Percentiles rank a stretch among this genome's conserved stretches.
Conservation (phyloP, 2,329 filamentous ascomycete genomes). For the Trichophyton verrucosum region DNA sequence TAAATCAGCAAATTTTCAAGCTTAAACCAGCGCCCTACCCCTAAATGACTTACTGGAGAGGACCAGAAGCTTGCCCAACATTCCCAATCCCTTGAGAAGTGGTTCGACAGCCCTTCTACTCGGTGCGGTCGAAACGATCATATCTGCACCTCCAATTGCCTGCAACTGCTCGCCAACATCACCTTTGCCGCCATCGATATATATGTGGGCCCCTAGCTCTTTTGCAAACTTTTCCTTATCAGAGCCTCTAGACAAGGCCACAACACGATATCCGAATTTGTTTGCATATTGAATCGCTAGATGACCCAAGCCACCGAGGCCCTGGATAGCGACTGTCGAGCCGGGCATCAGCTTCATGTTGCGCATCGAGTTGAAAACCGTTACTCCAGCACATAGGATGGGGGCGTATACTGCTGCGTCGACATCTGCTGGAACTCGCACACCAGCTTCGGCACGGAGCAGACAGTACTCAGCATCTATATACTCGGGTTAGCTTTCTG, state of each 20-base stretch:
- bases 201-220: constrained; percentile 45
- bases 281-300: constrained; percentile 78
- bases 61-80: constrained; percentile 27
- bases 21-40: neutral
- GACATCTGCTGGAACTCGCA: constrained; percentile 36
- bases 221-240: constrained; percentile 43
- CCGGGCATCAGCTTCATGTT: constrained; percentile 37
- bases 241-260: constrained; percentile 38
- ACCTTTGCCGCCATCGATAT: constrained; percentile 36
- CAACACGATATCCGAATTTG: constrained; percentile 65
- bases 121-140: constrained; percentile 30
- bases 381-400: constrained; percentile 41
- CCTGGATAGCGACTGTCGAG: constrained; percentile 39
- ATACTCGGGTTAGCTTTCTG: neutral
- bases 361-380: constrained; percentile 39
- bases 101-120: constrained; percentile 23
- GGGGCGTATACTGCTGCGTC: constrained; percentile 36
- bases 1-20: neutral
- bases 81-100: constrained; percentile 25
- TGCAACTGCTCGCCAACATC: constrained; percentile 25
- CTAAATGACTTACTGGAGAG: constrained; percentile 16
- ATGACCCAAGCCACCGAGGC: constrained; percentile 56
- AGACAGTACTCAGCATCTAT: constrained; percentile 29
- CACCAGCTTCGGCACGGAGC: constrained; percentile 28
- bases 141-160: constrained; percentile 25